phyloP scores from a whole-genome alignment of 1,284 basidiomycete species.

The Leccinum colubrinum region DNA sequence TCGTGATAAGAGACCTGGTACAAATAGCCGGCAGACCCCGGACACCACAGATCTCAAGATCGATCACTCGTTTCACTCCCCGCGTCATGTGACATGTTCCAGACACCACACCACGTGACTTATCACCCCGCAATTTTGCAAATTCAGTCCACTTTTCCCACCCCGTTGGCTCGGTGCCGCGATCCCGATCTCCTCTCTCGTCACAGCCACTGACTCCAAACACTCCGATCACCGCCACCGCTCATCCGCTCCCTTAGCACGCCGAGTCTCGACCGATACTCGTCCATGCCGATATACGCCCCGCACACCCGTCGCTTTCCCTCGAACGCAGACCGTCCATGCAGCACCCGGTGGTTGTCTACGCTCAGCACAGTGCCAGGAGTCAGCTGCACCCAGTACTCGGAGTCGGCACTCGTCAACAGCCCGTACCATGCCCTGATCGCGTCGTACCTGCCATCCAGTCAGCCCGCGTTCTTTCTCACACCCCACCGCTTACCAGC shows the following conservation, averaged over 20 bases:
- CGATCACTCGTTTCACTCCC: constrained; percentile 18
- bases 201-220: constrained; percentile 28
- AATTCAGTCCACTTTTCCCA: constrained; percentile 17
- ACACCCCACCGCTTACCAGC: constrained; percentile 50
- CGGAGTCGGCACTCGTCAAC: constrained; percentile 74
- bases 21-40: constrained; percentile 24
- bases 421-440: constrained; percentile 77
- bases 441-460: constrained; percentile 70
- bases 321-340: constrained; percentile 87
- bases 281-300: constrained; percentile 91
- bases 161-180: constrained; percentile 23
- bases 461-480: constrained; percentile 4
- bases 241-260: constrained; percentile 59
- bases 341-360: constrained; percentile 93
- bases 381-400: constrained; percentile 88
- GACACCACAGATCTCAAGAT: constrained; percentile 22
- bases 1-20: constrained; percentile 21
- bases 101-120: constrained; percentile 24
- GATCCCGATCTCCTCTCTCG: constrained; percentile 5
- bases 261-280: constrained; percentile 76
- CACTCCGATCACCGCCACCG: constrained; percentile 29
- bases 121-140: constrained; percentile 23
- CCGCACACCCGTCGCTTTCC: constrained; percentile 93
- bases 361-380: constrained; percentile 76
- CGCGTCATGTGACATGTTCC: constrained; percentile 20